Evolutionary conservation across 73 alveolate genomes (phyloP), one percentile per base, ranked within the genome.

Genomic region (Paramecium octaurelia): DNA sequence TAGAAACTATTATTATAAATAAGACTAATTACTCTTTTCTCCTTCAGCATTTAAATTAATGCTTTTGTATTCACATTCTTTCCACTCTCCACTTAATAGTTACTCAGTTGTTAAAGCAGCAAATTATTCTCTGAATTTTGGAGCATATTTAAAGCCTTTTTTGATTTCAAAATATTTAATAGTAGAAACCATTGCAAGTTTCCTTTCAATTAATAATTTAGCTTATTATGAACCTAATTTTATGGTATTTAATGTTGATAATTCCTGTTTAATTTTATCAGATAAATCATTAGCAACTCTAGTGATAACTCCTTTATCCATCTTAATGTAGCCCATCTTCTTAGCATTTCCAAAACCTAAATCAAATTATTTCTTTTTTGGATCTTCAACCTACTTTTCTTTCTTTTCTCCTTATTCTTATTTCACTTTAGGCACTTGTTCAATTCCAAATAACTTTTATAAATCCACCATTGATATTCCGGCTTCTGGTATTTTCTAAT

Each of bases 271-370:
- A 43, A 70, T 88, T 46, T 89, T 44, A 73, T 89, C 94, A 23
- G 42, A 50, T 6, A 71, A 46, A 23, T 89, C 94, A 27, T 77
- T 48, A 3, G 27, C 94, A 34, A 42, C 77, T 31, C 18, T 40
- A 70, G n/a, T 48, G 34, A 89, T 71, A 2, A 73, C 34, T 1
- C 94, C 94, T 27, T 89, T 60, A 40, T 89, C 75, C 71, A 44
- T 71, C 36, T 89, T 54, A n/a, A 89, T 40, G 43, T 64, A 89
- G 9, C 75, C 75, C 92, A 40, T 43, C 24, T 54, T 89, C 92
- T 58, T 89, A 44, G 92, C 94, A 71, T 89, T 89, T 6, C 64
- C 80, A 50, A 89, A 89, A 34, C 94, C 94, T 36, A 44, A 70
- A 50, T 89, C 75, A 64, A 44, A 89, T 36, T 43, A 12, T 14